Base-by-base conservation (phyloP, 495 filamentous ascomycete genomes). In the Choiromyces venosus region DNA sequence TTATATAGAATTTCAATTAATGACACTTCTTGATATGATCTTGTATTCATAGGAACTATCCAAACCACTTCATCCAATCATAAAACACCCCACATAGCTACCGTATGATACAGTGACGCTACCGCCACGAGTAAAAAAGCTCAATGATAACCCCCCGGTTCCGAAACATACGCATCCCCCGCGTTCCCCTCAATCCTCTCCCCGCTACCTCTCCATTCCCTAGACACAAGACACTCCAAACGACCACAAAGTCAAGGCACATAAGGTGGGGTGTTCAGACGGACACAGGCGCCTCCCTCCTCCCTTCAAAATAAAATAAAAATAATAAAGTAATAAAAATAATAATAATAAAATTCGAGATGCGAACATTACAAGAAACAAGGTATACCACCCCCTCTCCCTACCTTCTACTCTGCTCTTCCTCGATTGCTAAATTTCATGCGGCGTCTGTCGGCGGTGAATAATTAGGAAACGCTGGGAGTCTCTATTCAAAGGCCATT, bases 401-500 rank as follows among this genome's bases (percentile, higher is more conserved):
- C 52, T 29, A 14, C 19, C 35, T n/a, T 44, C 37, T 16, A 0
- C 18, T 16, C 35, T 35, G 7, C 36, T 12, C 36, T 16, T 67
- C 66, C 18, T 35, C 65, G 19, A 68, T 37, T 37, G 1, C 67
- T 64, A n/a, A 35, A 21, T 46, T 38, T 25, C 35, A 29, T 35
- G 37, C 29, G 37, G 25, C 29, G 40, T n/a, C 21, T 35, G 37
- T n/a, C 21, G 40, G 40, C 19, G 35, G 16, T 25, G 29, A 61
- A 37, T 18, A 56, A 36, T 56, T 9, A 79, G 78, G 66, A 71
- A 76, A 65, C 78, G 71, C 42, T 80, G 78, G 78, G 71, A 70
- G 40, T 65, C 71, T 36, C 73, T 79, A 68, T 80, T 80, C 71
- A 70, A 66, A 19, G 64, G 39, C 29, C 65, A 80, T 39, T 65